A percentile compares a stretch with the other conserved stretches of the same genome.
Conservation (phyloP, 495 filamentous ascomycete species). For the Clohesyomyces aquaticus region DNA sequence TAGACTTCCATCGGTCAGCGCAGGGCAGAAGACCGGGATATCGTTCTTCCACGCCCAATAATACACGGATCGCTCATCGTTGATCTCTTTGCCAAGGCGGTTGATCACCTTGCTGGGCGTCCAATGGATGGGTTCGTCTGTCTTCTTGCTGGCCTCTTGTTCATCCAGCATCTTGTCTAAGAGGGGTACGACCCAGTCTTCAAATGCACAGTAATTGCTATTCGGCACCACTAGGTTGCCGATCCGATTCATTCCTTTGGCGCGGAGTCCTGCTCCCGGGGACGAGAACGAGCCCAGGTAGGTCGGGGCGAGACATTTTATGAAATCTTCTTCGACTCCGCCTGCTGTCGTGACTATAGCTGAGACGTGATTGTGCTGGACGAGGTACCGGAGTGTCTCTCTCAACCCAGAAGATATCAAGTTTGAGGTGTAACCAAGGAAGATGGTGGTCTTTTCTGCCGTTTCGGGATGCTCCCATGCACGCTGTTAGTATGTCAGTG, state of each 20-base stretch:
- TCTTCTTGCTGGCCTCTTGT: constrained; percentile 72
- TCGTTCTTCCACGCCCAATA: constrained; percentile 95
- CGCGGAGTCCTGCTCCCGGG: constrained; percentile 71
- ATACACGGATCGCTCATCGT: constrained; percentile 81
- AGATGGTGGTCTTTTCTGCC: constrained; percentile 79
- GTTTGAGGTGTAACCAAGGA: constrained; percentile 96
- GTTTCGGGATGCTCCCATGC: constrained; percentile 76
- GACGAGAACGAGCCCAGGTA: constrained; percentile 86
- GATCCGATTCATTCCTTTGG: constrained; percentile 88
- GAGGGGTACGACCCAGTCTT: constrained; percentile 95
- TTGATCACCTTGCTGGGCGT: constrained; percentile 87
- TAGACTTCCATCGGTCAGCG: constrained; percentile 88
- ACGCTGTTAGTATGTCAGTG: no score
- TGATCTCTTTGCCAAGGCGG: constrained; percentile 87
- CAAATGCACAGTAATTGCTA: constrained; percentile 93
- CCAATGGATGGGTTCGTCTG: constrained; percentile 77
- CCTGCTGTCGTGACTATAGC: constrained; percentile 94
- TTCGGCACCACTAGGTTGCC: constrained; percentile 97
- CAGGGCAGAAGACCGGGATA: constrained; percentile 96
- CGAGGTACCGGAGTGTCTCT: constrained; percentile 87
- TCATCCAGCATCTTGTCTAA: constrained; percentile 89
- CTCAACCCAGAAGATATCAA: constrained; percentile 93
- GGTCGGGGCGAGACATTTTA: constrained; percentile 93
- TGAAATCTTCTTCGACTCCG: constrained; percentile 96
- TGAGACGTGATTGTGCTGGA: constrained; percentile 86